These are phyloP conservation scores for Boehmeria nivea DNA, from an alignment of 306 rosid species.

Conservation along the genomic window DNA sequence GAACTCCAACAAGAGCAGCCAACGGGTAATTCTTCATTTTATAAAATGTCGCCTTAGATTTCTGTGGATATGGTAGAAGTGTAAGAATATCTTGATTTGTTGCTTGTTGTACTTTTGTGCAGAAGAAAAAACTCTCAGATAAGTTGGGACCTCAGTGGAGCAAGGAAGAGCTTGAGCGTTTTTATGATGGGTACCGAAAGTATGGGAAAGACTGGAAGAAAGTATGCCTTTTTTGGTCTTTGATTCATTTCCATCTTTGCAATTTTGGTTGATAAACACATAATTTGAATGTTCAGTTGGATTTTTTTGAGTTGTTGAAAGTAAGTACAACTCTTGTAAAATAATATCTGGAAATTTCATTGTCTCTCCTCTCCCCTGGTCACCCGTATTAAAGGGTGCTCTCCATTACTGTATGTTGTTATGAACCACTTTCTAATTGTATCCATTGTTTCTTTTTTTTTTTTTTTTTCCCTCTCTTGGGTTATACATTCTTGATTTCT, in stretches of 20 bases:
- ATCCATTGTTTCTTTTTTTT: too few relatives aligned
- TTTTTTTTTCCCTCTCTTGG: conserved; percentile 2
- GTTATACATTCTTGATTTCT: conserved; percentile 16
- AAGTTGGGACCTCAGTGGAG: conserved; percentile 86
- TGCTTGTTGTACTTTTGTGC: conserved; percentile 19
- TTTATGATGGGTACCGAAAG: conserved; percentile 85
- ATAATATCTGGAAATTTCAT: too few relatives aligned
- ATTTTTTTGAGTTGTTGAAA: too few relatives aligned
- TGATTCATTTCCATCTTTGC: conserved; percentile 8
- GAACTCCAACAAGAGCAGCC: conserved; percentile 37
- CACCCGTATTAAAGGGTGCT: neutral
- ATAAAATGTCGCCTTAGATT: neutral
- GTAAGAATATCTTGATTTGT: conserved; percentile 11
- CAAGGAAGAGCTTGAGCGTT: conserved; percentile 64
- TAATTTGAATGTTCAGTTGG: neutral
- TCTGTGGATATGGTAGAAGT: neutral
- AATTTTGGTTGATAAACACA: neutral
- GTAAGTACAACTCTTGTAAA: neutral
- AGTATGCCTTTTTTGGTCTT: conserved; percentile 33
- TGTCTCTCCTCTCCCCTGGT: neutral
- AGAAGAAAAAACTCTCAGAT: conserved; percentile 80
- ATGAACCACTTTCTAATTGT: neutral
- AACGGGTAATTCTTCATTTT: conserved; percentile 36
- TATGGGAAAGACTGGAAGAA: conserved; percentile 85
- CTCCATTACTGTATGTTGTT: neutral